Base-by-base conservation (phyloP, 495 filamentous ascomycete genomes). In the Neurospora discreta region DNA sequence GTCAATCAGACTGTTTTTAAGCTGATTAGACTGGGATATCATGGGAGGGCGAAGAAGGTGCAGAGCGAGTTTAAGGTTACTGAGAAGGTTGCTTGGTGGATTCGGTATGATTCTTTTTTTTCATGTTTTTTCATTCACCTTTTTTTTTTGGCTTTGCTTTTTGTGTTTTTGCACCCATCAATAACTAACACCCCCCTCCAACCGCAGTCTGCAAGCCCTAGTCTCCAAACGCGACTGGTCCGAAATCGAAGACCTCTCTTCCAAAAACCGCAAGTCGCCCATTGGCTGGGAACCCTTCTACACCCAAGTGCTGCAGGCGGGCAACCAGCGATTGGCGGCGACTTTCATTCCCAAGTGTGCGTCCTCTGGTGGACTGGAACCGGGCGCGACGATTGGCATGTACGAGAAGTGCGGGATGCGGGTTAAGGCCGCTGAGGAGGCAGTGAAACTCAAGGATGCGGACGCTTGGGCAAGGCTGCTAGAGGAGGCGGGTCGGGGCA, bases 271-370 rank as follows among this genome's bases (percentile, higher is more conserved):
- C 68, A 96, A 94, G 77, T 92, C 90, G 67, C 92, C 95, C n/a
- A 98, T 99, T 78, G 95, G 94, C 52, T 99, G 96, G 96, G 93
- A 95, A 90, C 93, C 96, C 9, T 99, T 96, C 82, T 98, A 91
- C 85, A 95, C 94, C 80, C 92, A 94, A 76, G 87, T 92, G 68
- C 81, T 98, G 7, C 89, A 89, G 44, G 96, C 95, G 7, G 95
- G 96, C 69, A 98, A 99, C 78, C 90, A 92, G 30, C 92, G 93
- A 70, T 84, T 97, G 5, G 96, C 96, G 8, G 87, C 90, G 3
- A 73, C 86, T 6, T 99, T 97, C 78, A 88, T 98, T 68, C 91
- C 93, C 11, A 99, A 98, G 81, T 97, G 94, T 82, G 81, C 80
- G 9, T 5, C 52, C 6, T 8, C 23, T 9, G 43, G 43, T 8